These are phyloP conservation scores for Tritrichomonas foetus DNA, from an alignment of 208 protist genomes.

Conservation along the genomic window DNA sequence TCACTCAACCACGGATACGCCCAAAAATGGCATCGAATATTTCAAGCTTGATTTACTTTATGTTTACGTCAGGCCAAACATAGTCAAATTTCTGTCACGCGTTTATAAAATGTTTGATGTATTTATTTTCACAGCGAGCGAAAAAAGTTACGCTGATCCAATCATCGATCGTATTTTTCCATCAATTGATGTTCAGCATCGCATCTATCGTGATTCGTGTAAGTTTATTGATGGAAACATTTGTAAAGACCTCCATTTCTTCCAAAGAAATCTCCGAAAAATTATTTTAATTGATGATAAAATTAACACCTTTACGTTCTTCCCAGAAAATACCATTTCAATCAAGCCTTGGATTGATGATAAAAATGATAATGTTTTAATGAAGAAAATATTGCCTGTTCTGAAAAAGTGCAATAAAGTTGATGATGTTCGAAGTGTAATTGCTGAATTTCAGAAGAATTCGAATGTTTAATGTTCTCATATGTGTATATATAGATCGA, in stretches of 20 bases:
- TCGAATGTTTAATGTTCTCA: too few species aligned
- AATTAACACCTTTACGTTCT: too few species aligned
- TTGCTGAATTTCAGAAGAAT: too few species aligned
- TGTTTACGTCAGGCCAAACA: background rate
- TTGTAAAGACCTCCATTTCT: background rate
- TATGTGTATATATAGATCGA: too few species aligned
- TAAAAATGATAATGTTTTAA: background rate
- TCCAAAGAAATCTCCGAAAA: background rate
- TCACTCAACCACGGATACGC: background rate
- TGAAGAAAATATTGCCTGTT: background rate
- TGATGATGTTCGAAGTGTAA: background rate
- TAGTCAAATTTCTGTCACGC: background rate
- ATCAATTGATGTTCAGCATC: background rate
- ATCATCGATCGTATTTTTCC: background rate
- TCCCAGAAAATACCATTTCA: background rate
- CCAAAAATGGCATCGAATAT: background rate
- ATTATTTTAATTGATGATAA: constrained; percentile 20
- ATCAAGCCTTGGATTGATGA: background rate
- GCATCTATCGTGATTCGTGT: background rate
- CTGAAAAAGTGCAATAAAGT: background rate
- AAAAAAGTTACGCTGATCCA: background rate
- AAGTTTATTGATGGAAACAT: background rate
- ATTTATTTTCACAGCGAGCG: background rate
- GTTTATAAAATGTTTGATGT: background rate
- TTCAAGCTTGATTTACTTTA: background rate